A percentile compares a stretch with the other conserved stretches of the same genome.
Evolutionary conservation across 2,329 filamentous ascomycete species (phyloP).

Genomic region (Scedosporium aurantiacum): DNA sequence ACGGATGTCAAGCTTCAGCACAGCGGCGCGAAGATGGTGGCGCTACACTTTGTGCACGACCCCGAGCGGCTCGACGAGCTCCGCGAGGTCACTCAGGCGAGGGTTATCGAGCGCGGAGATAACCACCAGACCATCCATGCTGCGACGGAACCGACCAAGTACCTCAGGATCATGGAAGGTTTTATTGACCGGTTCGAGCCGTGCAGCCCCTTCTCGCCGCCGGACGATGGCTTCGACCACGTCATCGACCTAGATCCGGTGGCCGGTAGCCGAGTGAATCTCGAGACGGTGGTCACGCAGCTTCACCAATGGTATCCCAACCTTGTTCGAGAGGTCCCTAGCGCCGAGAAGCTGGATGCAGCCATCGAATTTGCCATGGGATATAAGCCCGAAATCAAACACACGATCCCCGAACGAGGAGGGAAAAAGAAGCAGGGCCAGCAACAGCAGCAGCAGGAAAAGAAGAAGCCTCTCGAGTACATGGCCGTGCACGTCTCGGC

Average conservation of each 20-base stretch:
- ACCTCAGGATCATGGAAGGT: constrained; percentile 86
- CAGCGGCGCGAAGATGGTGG: constrained; percentile 61
- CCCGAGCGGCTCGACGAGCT: constrained; percentile 65
- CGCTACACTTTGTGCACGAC: constrained; percentile 80
- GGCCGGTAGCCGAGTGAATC: constrained; percentile 68
- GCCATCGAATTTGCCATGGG: constrained; percentile 66
- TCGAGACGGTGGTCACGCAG: constrained; percentile 65
- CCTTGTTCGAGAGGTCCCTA: constrained; percentile 61
- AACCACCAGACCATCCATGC: constrained; percentile 98
- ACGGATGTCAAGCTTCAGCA: constrained; percentile 59
- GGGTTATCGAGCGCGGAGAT: constrained; percentile 77
- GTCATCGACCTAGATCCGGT: constrained; percentile 77
- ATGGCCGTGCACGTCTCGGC: constrained; percentile 39
- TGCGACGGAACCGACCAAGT: constrained; percentile 59
- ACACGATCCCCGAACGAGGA: constrained; percentile 55
- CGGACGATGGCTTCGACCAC: constrained; percentile 72
- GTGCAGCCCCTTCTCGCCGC: constrained; percentile 51
- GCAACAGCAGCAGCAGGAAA: constrained; percentile 18
- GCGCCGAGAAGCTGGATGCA: constrained; percentile 60
- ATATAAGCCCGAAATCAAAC: constrained; percentile 66
- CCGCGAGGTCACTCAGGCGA: constrained; percentile 60
- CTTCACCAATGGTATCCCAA: constrained; percentile 70
- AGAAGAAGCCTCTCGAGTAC: constrained; percentile 43
- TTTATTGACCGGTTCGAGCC: constrained; percentile 82
- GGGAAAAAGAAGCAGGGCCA: constrained; percentile 20